Evolutionary conservation across 176 grass and related monocot species (phyloP).

Genomic region (Aegilops bicornis): DNA sequence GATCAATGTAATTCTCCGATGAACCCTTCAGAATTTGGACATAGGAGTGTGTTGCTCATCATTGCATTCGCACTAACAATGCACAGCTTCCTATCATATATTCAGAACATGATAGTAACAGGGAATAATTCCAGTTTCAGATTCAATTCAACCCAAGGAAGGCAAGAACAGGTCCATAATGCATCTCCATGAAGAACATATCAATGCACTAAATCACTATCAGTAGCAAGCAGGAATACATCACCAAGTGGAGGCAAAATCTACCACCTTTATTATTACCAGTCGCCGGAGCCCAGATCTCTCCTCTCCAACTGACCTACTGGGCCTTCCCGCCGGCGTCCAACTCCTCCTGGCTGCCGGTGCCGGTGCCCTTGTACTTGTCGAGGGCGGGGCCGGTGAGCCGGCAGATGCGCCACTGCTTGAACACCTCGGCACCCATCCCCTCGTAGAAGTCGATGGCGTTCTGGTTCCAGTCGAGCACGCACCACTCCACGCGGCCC

Average conservation of each 20-base stretch:
- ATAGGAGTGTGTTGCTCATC: background rate
- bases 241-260: conserved; percentile 14
- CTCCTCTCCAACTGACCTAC: background rate
- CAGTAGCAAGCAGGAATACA: background rate
- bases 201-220: background rate
- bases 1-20: too few species aligned
- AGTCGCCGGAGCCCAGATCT: background rate
- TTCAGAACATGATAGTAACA: background rate
- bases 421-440: conserved; percentile 92
- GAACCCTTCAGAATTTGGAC: background rate
- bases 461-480: conserved; percentile 89
- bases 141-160: background rate
- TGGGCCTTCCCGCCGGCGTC: conserved; percentile 11
- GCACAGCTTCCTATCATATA: background rate
- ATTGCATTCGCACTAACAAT: background rate
- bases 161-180: background rate
- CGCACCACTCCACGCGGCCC: conserved; percentile 86
- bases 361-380: conserved; percentile 41
- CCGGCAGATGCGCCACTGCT: conserved; percentile 87
- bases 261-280: conserved; percentile 32
- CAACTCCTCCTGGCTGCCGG: background rate
- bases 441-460: conserved; percentile 85
- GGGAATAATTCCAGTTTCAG: background rate
- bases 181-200: background rate
- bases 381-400: conserved; percentile 52